Conservation (phyloP, 257 asterid species). For the Nicotiana paniculata region DNA sequence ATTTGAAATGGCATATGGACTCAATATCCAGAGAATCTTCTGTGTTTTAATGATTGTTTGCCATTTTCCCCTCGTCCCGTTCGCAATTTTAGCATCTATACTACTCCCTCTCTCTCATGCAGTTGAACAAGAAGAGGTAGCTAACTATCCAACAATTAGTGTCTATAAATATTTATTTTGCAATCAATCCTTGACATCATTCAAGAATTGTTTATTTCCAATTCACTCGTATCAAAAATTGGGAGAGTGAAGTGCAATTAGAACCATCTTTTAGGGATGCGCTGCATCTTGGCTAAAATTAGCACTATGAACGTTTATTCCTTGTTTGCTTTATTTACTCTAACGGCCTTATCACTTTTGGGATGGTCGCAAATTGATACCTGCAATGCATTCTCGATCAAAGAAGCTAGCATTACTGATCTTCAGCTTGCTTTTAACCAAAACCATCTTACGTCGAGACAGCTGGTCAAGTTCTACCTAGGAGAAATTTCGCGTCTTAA, state of each 20-base stretch:
- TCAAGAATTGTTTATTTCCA: background rate
- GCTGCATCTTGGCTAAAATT: background rate
- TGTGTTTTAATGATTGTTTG: background rate
- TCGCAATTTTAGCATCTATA: background rate
- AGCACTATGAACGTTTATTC: background rate
- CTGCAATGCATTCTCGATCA: conserved; percentile 30
- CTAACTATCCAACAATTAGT: background rate
- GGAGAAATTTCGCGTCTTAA: conserved; percentile 26
- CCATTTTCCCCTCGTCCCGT: background rate
- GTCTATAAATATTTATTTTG: background rate
- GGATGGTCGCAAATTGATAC: background rate
- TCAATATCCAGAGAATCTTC: background rate
- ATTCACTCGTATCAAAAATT: background rate
- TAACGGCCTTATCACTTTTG: background rate
- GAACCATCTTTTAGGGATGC: background rate
- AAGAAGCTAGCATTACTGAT: conserved; percentile 49
- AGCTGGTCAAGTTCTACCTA: conserved; percentile 38
- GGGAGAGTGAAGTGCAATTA: background rate
- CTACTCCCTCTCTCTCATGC: background rate
- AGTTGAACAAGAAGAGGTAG: no score
- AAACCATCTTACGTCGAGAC: conserved; percentile 29
- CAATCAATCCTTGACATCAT: background rate
- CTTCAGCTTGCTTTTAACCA: conserved; percentile 28
- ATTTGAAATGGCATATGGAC: background rate
- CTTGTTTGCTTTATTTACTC: background rate